phyloP scores from a whole-genome alignment of 352 stramenopile species.

The Pythium vanterpoolii region DNA sequence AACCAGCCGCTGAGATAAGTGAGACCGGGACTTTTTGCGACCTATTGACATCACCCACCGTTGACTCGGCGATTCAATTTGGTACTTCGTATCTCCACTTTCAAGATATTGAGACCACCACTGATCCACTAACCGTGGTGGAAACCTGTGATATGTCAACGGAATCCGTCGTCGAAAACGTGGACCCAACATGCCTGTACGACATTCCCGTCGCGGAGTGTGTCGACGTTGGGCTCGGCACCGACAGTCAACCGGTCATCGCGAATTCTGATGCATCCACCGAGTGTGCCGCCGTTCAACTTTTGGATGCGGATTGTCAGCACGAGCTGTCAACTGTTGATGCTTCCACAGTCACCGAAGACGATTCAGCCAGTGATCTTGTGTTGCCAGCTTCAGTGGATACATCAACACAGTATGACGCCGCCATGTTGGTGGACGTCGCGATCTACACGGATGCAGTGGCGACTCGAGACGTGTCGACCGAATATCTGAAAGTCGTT shows the following conservation, averaged over 20 bases:
- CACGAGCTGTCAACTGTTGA: not conserved
- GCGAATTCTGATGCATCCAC: not conserved
- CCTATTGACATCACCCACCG: not conserved
- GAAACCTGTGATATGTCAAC: not conserved
- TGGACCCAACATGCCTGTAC: not conserved
- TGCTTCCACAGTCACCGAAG: not conserved
- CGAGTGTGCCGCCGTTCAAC: not conserved
- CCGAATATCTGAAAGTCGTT: not conserved
- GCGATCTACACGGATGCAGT: not conserved
- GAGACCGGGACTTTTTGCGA: not conserved
- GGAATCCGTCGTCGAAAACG: not conserved
- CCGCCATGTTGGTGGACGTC: not conserved
- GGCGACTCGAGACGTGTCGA: not conserved
- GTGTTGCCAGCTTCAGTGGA: not conserved
- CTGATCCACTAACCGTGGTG: not conserved
- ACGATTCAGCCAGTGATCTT: not conserved
- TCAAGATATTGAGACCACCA: not conserved
- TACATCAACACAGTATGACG: not conserved
- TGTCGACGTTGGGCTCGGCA: not conserved
- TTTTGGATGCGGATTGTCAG: not conserved
- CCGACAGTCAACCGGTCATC: not conserved
- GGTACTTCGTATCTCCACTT: not conserved
- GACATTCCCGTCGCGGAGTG: not conserved
- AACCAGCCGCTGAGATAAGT: not conserved
- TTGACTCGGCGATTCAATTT: not conserved